These are phyloP conservation scores for Larix sibirica DNA, from an alignment of 83 land plant genomes.

Conservation along the genomic window DNA sequence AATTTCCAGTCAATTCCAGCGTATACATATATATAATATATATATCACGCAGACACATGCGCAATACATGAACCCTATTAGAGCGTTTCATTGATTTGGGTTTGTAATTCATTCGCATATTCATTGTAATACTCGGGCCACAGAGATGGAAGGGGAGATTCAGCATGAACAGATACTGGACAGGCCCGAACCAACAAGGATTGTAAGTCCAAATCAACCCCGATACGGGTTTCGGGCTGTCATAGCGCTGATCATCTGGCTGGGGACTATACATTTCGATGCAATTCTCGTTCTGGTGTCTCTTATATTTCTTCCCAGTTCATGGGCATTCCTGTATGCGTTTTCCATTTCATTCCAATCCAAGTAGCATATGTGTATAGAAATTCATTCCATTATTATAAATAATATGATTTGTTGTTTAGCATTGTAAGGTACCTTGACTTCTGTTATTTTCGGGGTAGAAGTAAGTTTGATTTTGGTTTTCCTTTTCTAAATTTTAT, in stretches of 20 bases:
- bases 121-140: too few species aligned
- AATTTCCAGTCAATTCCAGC: not conserved
- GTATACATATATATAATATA: not conserved
- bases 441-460: not conserved
- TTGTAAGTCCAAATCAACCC: slow-evolving; percentile 20
- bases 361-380: not conserved
- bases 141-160: not conserved
- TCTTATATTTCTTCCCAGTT: slow-evolving; percentile 38
- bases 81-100: not conserved
- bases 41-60: not conserved
- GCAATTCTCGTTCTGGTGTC: slow-evolving; percentile 28
- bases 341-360: not conserved
- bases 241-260: slow-evolving; percentile 43
- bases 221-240: slow-evolving; percentile 22
- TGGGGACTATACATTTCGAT: slow-evolving; percentile 53
- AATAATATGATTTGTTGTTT: not conserved
- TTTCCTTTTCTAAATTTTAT: not conserved
- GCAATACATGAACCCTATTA: too few species aligned
- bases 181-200: slow-evolving; percentile 19
- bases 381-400: not conserved
- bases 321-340: slow-evolving; percentile 31
- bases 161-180: not conserved
- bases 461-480: not conserved
- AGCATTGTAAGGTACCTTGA: not conserved
- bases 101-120: too few species aligned